Conservation (phyloP, 805 yeast species). For the Candida ortonii region DNA sequence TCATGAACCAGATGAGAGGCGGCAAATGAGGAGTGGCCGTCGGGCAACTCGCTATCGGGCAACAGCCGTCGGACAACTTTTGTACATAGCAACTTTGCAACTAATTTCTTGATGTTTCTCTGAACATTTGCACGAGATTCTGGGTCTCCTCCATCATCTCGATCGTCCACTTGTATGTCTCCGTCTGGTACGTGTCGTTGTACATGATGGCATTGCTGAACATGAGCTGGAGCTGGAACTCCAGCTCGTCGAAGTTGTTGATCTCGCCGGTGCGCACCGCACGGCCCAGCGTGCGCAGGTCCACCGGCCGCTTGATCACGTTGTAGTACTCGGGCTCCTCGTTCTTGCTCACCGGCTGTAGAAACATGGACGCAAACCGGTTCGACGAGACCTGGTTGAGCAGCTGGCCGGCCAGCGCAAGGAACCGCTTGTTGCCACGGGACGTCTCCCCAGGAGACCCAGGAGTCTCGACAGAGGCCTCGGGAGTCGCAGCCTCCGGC, state of each 20-base stretch:
- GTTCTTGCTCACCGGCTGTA: slow-evolving; percentile 62
- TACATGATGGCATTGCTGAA: slow-evolving; percentile 84
- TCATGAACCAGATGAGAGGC: slow-evolving; percentile 66
- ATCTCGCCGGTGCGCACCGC: slow-evolving; percentile 59
- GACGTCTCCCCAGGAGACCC: slow-evolving; percentile 11
- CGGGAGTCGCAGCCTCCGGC: slow-evolving; percentile 22
- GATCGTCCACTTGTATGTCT: slow-evolving; percentile 56
- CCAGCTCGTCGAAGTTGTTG: slow-evolving; percentile 48
- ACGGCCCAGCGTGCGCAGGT: slow-evolving; percentile 59
- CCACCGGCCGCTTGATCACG: slow-evolving; percentile 62
- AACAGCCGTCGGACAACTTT: too few species aligned
- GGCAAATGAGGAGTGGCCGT: slow-evolving; percentile 14
- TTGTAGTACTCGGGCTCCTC: slow-evolving; percentile 70
- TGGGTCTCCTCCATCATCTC: slow-evolving; percentile 72
- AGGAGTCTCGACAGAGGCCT: slow-evolving; percentile 7
- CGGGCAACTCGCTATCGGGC: too few species aligned
- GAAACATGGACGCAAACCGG: slow-evolving; percentile 69
- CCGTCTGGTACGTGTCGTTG: slow-evolving; percentile 58
- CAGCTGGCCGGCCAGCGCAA: slow-evolving; percentile 57
- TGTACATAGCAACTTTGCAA: slow-evolving; percentile 5
- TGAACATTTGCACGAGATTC: slow-evolving; percentile 53
- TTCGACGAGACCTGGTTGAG: slow-evolving; percentile 65
- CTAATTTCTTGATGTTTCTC: slow-evolving; percentile 37
- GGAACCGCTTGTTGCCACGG: slow-evolving; percentile 49
- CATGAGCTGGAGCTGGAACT: slow-evolving; percentile 70